Base-by-base conservation (phyloP, 148 eudicot genomes). In the Silene latifolia region DNA sequence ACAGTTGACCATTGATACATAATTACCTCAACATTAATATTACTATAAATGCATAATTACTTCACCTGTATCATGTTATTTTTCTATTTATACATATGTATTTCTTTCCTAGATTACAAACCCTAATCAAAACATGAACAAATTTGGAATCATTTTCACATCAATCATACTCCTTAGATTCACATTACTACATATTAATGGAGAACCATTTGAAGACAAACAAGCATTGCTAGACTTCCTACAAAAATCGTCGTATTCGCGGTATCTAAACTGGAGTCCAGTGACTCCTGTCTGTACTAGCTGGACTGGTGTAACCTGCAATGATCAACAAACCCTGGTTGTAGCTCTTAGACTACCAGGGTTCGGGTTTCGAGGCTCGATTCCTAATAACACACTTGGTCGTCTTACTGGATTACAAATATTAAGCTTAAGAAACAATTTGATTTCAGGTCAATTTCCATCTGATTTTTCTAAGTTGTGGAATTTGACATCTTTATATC, bases 301-400 rank as follows among this genome's bases (percentile, higher is more conserved):
- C 2, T 90, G 94, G 94, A 80, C 70, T 67, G 94, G 94, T 61
- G 83, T 90, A n/a, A 83, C 87, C 8, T 90, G 94, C 67, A 81
- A 86, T 72, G 81, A 76, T 68, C 74, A 84, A 5, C 82, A 82
- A 1, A 81, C 88, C 3, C 73, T 75, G 63, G 79, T 88, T 3
- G 69, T 85, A 21, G 87, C 88, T 8, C 80, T 90, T 3, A 68
- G 87, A 42, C 76, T 90, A 70, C 94, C 89, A 0, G 88, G 82
- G 4, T 10, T 85, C 18, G 91, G 91, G 10, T 78, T 90, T 32
- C 72, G 63, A 1, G 91, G 91, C 24, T 42, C 74, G 8, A 73
- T 90, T 39, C 91, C 91, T 0, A 25, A 69, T 1, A 80, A 88
- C 79, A 88, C 91, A 13, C 82, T 90, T 66, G 32, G 85, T 72